Conservation (phyloP, 1,139 yeast species). For the Saccharomycopsis crataegensis region DNA sequence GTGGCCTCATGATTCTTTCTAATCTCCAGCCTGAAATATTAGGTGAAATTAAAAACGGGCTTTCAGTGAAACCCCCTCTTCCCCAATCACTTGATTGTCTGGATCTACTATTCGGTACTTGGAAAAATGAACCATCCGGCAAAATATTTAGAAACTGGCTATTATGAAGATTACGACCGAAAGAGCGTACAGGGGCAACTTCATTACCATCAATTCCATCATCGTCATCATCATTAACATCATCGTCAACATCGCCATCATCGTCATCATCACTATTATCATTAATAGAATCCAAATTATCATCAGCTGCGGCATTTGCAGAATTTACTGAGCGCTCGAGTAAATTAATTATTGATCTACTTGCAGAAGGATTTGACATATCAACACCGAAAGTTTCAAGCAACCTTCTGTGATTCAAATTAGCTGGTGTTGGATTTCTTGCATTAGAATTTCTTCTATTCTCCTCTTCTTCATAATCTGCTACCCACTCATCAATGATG, state of each 20-base stretch:
- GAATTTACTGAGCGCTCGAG: background rate
- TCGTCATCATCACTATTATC: constrained; percentile 13
- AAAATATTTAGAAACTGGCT: too few species aligned
- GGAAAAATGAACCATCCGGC: too few species aligned
- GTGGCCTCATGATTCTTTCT: background rate
- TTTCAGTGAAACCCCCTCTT: too few species aligned
- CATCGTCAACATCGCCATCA: constrained; percentile 23
- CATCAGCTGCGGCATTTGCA: background rate
- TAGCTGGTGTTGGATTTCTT: constrained; percentile 10
- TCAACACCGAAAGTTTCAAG: too few species aligned
- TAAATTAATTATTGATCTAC: too few species aligned
- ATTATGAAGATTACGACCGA: too few species aligned
- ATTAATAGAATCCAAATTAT: background rate
- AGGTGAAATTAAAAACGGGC: too few species aligned
- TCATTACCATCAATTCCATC: constrained; percentile 26
- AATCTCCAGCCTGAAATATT: too few species aligned
- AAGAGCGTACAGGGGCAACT: background rate
- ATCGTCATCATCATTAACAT: constrained; percentile 31
- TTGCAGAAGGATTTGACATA: too few species aligned
- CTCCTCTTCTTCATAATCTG: constrained; percentile 20
- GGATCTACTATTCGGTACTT: too few species aligned
- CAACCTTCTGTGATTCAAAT: too few species aligned
- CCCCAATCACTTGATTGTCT: too few species aligned
- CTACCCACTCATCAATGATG: constrained; percentile 21
- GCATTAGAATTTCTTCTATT: constrained; percentile 15